Evolutionary conservation across 805 yeast genomes (phyloP).

Genomic region (Candida awuae): DNA sequence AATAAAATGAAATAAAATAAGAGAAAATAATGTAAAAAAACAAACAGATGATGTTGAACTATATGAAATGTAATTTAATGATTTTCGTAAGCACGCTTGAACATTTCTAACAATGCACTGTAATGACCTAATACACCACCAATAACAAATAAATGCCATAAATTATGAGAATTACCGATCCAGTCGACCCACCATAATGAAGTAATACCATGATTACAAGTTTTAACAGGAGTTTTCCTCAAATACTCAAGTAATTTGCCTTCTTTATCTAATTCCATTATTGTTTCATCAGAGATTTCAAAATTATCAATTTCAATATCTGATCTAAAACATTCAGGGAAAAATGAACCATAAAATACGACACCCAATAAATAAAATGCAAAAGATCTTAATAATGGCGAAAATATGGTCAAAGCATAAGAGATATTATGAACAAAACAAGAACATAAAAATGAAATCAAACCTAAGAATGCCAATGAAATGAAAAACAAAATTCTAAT

Average conservation of each 20-base stretch:
- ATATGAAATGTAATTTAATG: too few relatives aligned
- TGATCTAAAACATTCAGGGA: conserved; percentile 83
- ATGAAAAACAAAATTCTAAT: conserved; percentile 75
- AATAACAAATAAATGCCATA: conserved; percentile 91
- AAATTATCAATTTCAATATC: conserved; percentile 51
- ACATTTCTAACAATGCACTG: conserved; percentile 67
- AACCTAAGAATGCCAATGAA: conserved; percentile 69
- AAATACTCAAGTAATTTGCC: conserved; percentile 32
- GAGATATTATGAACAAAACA: conserved; percentile 47
- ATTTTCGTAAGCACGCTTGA: conserved; percentile 25
- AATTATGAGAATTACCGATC: conserved; percentile 68
- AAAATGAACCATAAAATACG: conserved; percentile 73
- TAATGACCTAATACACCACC: conserved; percentile 89
- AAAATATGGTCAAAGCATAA: conserved; percentile 45
- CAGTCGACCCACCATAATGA: conserved; percentile 85
- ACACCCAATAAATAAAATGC: conserved; percentile 77
- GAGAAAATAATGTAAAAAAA: neutral
- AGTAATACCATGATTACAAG: conserved; percentile 30
- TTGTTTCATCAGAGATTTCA: conserved; percentile 28
- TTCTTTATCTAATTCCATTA: conserved; percentile 23
- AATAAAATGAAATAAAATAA: neutral
- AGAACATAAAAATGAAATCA: conserved; percentile 51
- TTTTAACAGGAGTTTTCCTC: conserved; percentile 32
- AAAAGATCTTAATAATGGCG: conserved; percentile 66
- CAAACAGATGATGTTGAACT: too few relatives aligned